Base-by-base conservation (phyloP, 2,329 filamentous ascomycete genomes). In the Ampelomyces quisqualis region DNA sequence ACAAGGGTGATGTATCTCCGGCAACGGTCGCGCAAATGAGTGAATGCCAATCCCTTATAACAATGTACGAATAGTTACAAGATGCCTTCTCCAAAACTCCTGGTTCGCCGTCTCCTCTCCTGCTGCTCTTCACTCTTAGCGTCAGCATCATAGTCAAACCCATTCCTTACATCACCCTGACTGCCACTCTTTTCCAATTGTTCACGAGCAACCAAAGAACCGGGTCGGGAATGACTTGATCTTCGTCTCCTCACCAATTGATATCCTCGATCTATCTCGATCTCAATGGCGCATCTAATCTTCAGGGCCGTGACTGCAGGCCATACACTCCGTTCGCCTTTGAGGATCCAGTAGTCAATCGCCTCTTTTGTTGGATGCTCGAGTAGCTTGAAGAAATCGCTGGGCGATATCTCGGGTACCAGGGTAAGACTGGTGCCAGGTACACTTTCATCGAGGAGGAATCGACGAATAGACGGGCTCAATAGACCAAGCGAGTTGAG, bases 251-350 rank as follows among this genome's bases (percentile, higher is more conserved):
- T 75, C 0, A 91, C 85, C 42, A 85, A 74, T 67, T 94, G 87
- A 66, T 95, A 96, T 0, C 88, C 86, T 32, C 84, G 75, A 65
- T 96, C 90, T 8, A 97, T 74, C 63, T 95, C 90, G 40, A 90
- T 85, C 67, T 97, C 91, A 6, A 97, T 79, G 4, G 84, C 85
- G 66, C 88, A 93, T 5, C 91, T 75, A 5, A 95, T 84, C 55
- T 85, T 85, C 47, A 97, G 70, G 10, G 90, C 88, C 21, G 84
- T 84, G 3, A 95, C 81, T 2, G 89, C 88, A 0, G 90, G 91
- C 90, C 91, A 97, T 0, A 95, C 89, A 52, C 87, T 90, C 47
- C 84, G 74, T 69, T 97, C 91, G 1, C 91, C 91, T 39, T 85
- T 78, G 21, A 83, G 68, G 38, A 94, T 90, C 91, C 90, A 96